phyloP scores from a whole-genome alignment of 106 monocot genomes.

The Dactylorhiza incarnata region DNA sequence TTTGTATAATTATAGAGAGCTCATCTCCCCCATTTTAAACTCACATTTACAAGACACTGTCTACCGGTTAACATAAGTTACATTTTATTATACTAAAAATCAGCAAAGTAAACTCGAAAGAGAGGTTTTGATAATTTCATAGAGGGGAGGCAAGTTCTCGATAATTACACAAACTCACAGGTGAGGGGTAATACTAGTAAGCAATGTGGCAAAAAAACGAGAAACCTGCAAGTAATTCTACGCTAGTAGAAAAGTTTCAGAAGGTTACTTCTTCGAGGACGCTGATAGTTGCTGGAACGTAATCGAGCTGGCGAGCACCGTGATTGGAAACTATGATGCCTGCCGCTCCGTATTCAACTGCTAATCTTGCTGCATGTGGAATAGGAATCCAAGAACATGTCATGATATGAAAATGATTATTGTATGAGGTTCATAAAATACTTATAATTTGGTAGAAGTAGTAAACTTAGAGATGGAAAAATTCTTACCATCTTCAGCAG shows the following conservation, averaged over 20 bases:
- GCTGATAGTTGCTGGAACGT: conserved; percentile 48
- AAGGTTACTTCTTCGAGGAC: conserved; percentile 48
- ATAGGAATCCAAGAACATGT: not conserved
- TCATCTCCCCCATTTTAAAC: too few species aligned
- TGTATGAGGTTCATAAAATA: not conserved
- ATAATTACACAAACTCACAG: too few species aligned
- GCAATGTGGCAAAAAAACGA: not conserved
- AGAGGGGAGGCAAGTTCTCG: too few species aligned
- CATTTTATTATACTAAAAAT: too few species aligned
- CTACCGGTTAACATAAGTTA: too few species aligned
- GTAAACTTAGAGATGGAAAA: not conserved
- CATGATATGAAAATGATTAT: not conserved
- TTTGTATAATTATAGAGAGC: too few species aligned
- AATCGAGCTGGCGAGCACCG: conserved; percentile 70
- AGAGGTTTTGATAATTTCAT: too few species aligned
- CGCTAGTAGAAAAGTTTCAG: not conserved
- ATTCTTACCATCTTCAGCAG: conserved; percentile 39
- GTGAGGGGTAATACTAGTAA: not conserved
- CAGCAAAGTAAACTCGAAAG: too few species aligned
- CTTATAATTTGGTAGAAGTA: not conserved
- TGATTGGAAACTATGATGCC: conserved; percentile 73
- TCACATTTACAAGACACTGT: too few species aligned
- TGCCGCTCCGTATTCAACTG: conserved; percentile 40
- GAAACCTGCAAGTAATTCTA: not conserved
- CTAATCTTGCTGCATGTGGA: conserved; percentile 35